These are phyloP conservation scores for Porcisia hertigi DNA, from an alignment of 208 protist species.

Conservation along the genomic window DNA sequence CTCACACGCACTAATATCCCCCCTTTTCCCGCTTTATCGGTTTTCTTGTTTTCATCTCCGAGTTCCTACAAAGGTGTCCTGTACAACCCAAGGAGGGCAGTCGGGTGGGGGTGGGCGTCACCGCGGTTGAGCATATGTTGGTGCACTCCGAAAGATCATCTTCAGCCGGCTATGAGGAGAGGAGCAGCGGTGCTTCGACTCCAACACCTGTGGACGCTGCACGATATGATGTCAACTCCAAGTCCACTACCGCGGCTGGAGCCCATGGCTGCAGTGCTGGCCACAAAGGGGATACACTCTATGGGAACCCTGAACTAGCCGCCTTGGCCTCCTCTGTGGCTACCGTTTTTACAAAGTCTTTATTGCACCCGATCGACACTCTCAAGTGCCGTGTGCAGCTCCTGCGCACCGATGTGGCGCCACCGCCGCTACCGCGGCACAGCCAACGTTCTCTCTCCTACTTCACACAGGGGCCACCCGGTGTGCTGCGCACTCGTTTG, in stretches of 20 bases:
- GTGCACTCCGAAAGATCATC: conserved; percentile 1
- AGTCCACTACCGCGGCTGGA: not conserved
- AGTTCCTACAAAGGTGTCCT: too few species aligned
- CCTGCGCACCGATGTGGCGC: conserved; percentile 20
- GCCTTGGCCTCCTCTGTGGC: conserved; percentile 54
- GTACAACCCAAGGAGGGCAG: not conserved
- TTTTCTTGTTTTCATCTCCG: too few species aligned
- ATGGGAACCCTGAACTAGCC: conserved; percentile 23
- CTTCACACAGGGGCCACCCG: not conserved
- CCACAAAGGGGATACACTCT: not conserved
- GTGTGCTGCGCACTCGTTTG: conserved; percentile 9
- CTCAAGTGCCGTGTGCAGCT: conserved; percentile 83
- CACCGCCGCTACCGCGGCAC: not conserved
- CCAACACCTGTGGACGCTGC: not conserved
- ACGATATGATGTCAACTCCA: not conserved
- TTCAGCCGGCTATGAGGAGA: not conserved
- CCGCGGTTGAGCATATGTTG: not conserved
- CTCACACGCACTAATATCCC: not conserved
- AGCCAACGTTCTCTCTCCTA: not conserved
- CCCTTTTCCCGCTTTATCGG: not conserved
- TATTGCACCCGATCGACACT: conserved; percentile 84
- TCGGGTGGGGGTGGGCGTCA: not conserved
- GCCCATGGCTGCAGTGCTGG: too few species aligned
- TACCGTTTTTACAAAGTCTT: conserved; percentile 62
- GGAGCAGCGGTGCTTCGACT: not conserved